Evolutionary conservation across 768 basidiomycete genomes (phyloP).

Genomic region (Auricularia sp.): DNA sequence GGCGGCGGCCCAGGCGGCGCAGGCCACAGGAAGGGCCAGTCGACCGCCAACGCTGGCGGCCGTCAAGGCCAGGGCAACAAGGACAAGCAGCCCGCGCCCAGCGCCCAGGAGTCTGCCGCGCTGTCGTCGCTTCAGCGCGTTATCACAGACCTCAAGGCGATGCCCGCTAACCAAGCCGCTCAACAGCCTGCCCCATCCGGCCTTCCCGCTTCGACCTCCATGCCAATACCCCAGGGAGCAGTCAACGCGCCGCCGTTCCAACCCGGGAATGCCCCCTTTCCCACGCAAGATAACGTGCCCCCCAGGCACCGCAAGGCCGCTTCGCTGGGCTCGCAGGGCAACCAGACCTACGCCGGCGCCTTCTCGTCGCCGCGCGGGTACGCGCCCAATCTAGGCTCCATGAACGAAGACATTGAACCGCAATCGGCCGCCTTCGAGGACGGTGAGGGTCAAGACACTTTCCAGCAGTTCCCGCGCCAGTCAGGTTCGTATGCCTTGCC

Average conservation of each 20-base stretch:
- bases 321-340: slow-evolving; percentile 45
- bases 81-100: slow-evolving; percentile 36
- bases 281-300: slow-evolving; percentile 28
- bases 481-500: slow-evolving; percentile 68
- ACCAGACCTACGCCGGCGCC: slow-evolving; percentile 38
- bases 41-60: slow-evolving; percentile 42
- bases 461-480: slow-evolving; percentile 53
- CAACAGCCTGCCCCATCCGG: slow-evolving; percentile 24
- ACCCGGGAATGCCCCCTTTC: slow-evolving; percentile 52
- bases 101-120: slow-evolving; percentile 56
- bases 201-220: slow-evolving; percentile 27
- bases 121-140: slow-evolving; percentile 84
- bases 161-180: slow-evolving; percentile 37
- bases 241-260: slow-evolving; percentile 66
- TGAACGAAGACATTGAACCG: slow-evolving; percentile 68
- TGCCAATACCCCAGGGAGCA: slow-evolving; percentile 36
- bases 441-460: slow-evolving; percentile 69
- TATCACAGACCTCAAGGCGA: slow-evolving; percentile 86
- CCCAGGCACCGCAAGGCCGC: slow-evolving; percentile 75
- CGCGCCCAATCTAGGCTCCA: slow-evolving; percentile 52
- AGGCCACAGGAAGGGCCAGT: slow-evolving; percentile 43
- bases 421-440: slow-evolving; percentile 46
- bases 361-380: slow-evolving; percentile 47
- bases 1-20: not conserved
- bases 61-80: slow-evolving; percentile 19